Percentiles rank a stretch among this genome's conserved stretches.
phyloP scores from a whole-genome alignment of 2,329 filamentous ascomycete species.

The Raffaelea deltoideospora region DNA sequence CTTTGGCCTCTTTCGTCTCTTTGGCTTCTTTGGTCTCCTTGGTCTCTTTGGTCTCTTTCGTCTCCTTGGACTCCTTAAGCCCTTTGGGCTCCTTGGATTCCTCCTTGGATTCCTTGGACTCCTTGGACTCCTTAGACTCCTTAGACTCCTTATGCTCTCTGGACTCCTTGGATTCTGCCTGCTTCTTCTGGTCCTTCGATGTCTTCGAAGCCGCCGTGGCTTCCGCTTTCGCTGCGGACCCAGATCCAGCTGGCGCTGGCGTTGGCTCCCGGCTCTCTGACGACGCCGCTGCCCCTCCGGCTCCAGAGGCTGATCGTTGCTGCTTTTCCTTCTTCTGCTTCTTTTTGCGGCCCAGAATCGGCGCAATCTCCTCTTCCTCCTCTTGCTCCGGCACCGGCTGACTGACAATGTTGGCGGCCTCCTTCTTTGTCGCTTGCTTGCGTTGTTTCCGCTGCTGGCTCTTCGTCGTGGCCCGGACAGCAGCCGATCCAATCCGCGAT shows the following conservation, averaged over 20 bases:
- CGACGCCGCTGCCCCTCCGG: constrained; percentile 12
- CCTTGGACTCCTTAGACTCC: not conserved
- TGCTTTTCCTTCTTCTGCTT: constrained; percentile 66
- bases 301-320: constrained; percentile 12
- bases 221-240: too few relatives aligned
- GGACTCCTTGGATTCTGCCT: not conserved
- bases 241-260: constrained; percentile 2
- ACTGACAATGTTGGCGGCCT: constrained; percentile 35
- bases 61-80: too few relatives aligned
- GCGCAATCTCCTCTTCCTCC: constrained; percentile 41
- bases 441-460: constrained; percentile 66
- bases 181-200: not conserved
- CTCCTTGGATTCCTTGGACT: constrained; percentile 1
- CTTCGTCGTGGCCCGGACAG: constrained; percentile 56
- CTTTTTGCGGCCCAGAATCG: constrained; percentile 68
- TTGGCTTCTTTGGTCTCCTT: too few relatives aligned
- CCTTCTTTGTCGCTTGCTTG: constrained; percentile 51
- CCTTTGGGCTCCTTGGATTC: constrained; percentile 1
- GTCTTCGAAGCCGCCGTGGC: not conserved
- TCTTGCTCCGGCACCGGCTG: constrained; percentile 30
- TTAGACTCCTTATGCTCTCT: too few relatives aligned
- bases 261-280: constrained; percentile 11
- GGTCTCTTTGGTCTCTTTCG: too few relatives aligned
- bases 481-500: constrained; percentile 50
- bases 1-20: too few relatives aligned